Percentiles rank a stretch among this genome's conserved stretches.
These are phyloP conservation scores for Globisporangium irregulare DNA, from an alignment of 352 stramenopile species.

Conservation along the genomic window DNA sequence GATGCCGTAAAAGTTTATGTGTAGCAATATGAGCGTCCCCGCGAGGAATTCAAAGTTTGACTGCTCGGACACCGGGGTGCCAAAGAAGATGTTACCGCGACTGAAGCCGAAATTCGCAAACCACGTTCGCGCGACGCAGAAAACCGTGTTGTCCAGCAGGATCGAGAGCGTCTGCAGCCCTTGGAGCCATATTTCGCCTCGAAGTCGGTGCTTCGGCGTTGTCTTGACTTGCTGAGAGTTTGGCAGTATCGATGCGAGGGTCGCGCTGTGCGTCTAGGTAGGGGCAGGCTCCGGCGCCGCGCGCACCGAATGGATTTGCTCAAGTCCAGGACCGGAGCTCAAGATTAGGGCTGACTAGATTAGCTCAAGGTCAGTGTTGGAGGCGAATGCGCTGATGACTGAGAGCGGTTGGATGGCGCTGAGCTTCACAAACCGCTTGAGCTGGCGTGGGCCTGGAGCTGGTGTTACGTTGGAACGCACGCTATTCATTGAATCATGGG, in stretches of 20 bases:
- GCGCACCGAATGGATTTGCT: background rate
- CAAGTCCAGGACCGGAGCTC: background rate
- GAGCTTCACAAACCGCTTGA: background rate
- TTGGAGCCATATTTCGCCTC: constrained; percentile 6
- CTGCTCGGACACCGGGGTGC: constrained; percentile 22
- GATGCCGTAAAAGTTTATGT: background rate
- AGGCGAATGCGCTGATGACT: background rate
- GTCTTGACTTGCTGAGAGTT: background rate
- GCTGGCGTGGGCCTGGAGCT: background rate
- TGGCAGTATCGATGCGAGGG: background rate
- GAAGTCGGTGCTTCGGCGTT: background rate
- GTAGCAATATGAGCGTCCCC: constrained; percentile 2
- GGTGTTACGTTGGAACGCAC: background rate
- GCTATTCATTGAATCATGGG: background rate
- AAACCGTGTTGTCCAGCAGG: constrained; percentile 24
- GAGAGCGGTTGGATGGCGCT: background rate
- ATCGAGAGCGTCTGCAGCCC: constrained; percentile 16
- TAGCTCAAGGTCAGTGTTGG: background rate
- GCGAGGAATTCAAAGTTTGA: constrained; percentile 25
- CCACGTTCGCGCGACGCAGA: background rate
- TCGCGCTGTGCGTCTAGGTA: background rate
- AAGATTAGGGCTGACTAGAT: background rate
- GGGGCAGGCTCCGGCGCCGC: background rate
- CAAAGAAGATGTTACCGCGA: constrained; percentile 23
- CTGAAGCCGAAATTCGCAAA: background rate